A percentile compares a stretch with the other conserved stretches of the same genome.
Conservation (phyloP, 2,329 filamentous ascomycete genomes). For the Ophiocordyceps australis region DNA sequence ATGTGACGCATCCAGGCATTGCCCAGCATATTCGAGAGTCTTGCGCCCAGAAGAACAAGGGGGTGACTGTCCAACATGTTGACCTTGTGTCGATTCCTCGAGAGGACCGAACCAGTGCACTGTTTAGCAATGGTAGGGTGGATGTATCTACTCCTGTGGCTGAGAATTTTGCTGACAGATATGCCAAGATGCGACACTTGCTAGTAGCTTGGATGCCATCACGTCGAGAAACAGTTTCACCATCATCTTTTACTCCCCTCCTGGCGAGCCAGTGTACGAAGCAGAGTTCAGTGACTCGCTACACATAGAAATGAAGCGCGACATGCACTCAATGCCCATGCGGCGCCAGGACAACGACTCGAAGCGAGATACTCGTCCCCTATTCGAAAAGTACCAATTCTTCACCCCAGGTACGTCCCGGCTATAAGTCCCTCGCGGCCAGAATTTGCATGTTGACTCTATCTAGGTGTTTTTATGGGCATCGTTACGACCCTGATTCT, state of each 20-base stretch:
- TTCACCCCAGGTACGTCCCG: conserved; percentile 55
- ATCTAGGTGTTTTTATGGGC: conserved; percentile 72
- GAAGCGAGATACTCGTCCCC: conserved; percentile 23
- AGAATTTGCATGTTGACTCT: conserved; percentile 3
- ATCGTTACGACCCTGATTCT: conserved; percentile 54
- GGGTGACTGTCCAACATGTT: conserved; percentile 19
- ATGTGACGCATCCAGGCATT: conserved; percentile 21
- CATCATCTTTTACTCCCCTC: conserved; percentile 55
- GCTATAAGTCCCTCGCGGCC: not conserved
- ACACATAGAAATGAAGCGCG: conserved; percentile 60
- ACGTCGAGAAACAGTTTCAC: conserved; percentile 39
- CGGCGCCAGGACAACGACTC: conserved; percentile 20
- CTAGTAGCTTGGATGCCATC: conserved; percentile 24
- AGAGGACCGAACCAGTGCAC: conserved; percentile 20
- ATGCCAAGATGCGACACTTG: conserved; percentile 31
- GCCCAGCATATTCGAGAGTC: conserved; percentile 22
- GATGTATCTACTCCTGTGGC: not conserved
- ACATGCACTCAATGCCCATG: conserved; percentile 11
- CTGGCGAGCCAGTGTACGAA: conserved; percentile 41
- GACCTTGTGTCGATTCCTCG: conserved; percentile 20
- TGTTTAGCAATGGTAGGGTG: conserved; percentile 28
- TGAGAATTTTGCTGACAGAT: conserved; percentile 2
- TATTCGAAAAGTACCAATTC: conserved; percentile 92
- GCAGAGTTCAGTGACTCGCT: conserved; percentile 41
- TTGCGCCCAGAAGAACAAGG: conserved; percentile 22